A percentile compares a stretch with the other conserved stretches of the same genome.
phyloP scores from a whole-genome alignment of 306 rosid species.

The Prunus armeniaca region DNA sequence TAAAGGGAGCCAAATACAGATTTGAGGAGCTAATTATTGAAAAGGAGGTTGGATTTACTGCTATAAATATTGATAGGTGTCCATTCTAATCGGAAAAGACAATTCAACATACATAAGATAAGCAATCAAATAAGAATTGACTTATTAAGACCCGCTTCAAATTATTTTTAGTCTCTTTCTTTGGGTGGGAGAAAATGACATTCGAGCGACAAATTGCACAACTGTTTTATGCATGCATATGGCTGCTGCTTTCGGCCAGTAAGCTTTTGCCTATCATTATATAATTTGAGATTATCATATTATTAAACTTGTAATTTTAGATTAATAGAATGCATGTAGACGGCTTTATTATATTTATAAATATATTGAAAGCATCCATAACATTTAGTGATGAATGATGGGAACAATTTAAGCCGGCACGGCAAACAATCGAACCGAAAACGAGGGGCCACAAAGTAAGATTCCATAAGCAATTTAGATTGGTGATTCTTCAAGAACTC shows the following conservation, averaged over 20 bases:
- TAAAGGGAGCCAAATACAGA: too few relatives aligned
- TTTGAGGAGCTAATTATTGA: background rate
- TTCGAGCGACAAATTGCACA: background rate
- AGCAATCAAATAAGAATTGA: constrained; percentile 17
- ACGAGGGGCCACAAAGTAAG: constrained; percentile 12
- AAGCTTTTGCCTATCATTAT: background rate
- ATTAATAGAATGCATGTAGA: constrained; percentile 6
- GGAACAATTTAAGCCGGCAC: too few relatives aligned
- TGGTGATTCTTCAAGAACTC: background rate
- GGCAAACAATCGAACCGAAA: background rate
- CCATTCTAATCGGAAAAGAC: constrained; percentile 3
- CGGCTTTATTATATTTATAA: background rate
- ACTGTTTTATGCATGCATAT: background rate
- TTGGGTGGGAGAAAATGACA: constrained; percentile 28
- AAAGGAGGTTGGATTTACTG: background rate
- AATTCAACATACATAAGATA: background rate
- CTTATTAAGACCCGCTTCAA: constrained; percentile 12
- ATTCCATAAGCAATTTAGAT: background rate
- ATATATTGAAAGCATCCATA: background rate
- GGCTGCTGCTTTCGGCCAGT: background rate
- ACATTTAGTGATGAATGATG: background rate
- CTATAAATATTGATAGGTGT: background rate
- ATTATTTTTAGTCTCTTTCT: constrained; percentile 15
- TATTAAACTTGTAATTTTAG: background rate
- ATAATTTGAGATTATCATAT: background rate